Evolutionary conservation across 768 basidiomycete species (phyloP).

Genomic region (Leccinum uliginosum): DNA sequence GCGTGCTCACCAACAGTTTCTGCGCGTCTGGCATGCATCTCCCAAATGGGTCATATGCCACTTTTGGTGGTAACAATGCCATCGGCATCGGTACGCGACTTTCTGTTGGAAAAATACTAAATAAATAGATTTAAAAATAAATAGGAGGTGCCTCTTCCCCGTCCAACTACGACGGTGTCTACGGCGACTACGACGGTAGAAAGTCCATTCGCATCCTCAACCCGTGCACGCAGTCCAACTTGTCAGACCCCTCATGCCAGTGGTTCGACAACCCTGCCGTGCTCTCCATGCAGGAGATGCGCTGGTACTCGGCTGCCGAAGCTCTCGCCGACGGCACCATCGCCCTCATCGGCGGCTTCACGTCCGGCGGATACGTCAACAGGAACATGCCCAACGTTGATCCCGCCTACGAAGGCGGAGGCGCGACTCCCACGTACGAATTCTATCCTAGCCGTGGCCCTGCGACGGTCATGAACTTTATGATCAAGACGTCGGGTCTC

Average conservation of each 20-base stretch:
- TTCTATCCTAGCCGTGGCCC: slow-evolving; percentile 64
- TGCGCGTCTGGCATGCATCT: slow-evolving; percentile 80
- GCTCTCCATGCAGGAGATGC: slow-evolving; percentile 57
- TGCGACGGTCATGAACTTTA: slow-evolving; percentile 55
- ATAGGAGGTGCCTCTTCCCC: slow-evolving; percentile 30
- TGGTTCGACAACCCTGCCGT: slow-evolving; percentile 67
- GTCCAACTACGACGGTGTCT: slow-evolving; percentile 49
- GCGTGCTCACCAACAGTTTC: slow-evolving; percentile 63
- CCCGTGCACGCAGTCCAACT: slow-evolving; percentile 53
- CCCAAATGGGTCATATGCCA: slow-evolving; percentile 69
- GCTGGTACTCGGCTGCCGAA: slow-evolving; percentile 77
- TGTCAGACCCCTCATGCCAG: slow-evolving; percentile 46
- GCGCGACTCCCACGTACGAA: slow-evolving; percentile 75
- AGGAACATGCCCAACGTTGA: slow-evolving; percentile 63
- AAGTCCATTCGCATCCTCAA: slow-evolving; percentile 75
- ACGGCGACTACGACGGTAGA: slow-evolving; percentile 78
- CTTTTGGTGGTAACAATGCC: slow-evolving; percentile 75
- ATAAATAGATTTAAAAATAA: too few species aligned
- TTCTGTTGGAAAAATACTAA: not conserved
- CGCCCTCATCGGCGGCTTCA: slow-evolving; percentile 75
- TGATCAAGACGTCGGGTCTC: slow-evolving; percentile 67
- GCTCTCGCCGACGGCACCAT: slow-evolving; percentile 70
- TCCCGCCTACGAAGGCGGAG: slow-evolving; percentile 55
- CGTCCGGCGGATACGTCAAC: slow-evolving; percentile 73
- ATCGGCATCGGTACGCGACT: slow-evolving; percentile 40